phyloP scores from a whole-genome alignment of 352 stramenopile genomes.

The Pythium utonaiense region DNA sequence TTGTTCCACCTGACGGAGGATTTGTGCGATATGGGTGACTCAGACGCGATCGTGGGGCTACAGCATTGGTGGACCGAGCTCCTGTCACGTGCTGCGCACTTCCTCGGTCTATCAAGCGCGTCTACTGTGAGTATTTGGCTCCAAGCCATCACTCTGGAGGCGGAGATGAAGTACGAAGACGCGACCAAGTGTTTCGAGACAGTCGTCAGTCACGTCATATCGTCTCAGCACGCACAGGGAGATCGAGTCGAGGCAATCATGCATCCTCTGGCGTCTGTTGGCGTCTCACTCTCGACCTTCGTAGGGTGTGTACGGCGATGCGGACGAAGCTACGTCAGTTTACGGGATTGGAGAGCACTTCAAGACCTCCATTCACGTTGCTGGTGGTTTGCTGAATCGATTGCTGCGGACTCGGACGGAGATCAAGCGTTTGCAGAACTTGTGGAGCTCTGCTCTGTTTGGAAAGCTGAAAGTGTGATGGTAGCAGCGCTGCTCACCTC shows the following conservation, averaged over 20 bases:
- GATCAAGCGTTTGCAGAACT: background rate
- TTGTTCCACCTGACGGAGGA: slow-evolving; percentile 15
- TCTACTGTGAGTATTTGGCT: slow-evolving; percentile 12
- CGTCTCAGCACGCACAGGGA: background rate
- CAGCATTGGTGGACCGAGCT: slow-evolving; percentile 16
- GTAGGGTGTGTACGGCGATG: slow-evolving; percentile 15
- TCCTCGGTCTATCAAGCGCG: slow-evolving; percentile 5
- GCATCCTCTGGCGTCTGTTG: slow-evolving; percentile 12
- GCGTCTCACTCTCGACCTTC: slow-evolving; percentile 8
- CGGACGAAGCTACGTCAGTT: slow-evolving; percentile 10
- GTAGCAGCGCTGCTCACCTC: background rate
- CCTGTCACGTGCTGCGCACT: background rate
- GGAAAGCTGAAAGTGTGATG: slow-evolving; percentile 8
- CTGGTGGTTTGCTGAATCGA: slow-evolving; percentile 10
- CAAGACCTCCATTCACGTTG: slow-evolving; percentile 6
- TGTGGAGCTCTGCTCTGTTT: slow-evolving; percentile 11
- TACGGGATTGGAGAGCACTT: slow-evolving; percentile 11
- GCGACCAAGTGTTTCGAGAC: slow-evolving; percentile 8
- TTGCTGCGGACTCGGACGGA: background rate
- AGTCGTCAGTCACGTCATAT: slow-evolving; percentile 9
- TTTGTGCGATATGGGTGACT: slow-evolving; percentile 12
- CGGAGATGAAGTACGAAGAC: slow-evolving; percentile 24
- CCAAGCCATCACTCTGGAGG: slow-evolving; percentile 12
- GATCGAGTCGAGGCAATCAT: slow-evolving; percentile 2
- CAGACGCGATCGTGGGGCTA: slow-evolving; percentile 17